Evolutionary conservation across 1,284 basidiomycete species (phyloP), one percentile per base, ranked within the genome.

Genomic region (Tylopilus sp.): DNA sequence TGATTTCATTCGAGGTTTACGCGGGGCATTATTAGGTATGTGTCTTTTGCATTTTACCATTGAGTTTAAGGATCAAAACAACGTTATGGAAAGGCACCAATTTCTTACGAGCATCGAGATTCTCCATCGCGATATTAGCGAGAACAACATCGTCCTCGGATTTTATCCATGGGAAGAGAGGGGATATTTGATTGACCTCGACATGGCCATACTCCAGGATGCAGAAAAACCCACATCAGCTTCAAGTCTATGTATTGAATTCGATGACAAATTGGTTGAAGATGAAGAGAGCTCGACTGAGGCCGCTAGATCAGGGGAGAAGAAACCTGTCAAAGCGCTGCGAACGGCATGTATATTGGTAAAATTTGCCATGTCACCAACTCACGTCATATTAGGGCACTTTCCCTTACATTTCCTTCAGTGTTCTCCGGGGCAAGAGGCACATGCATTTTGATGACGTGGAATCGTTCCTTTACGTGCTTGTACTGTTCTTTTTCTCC

Each of bases 61-160:
- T 4, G 5, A 20, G 8, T 31, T 28, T 4, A 4, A 20, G 8
- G 26, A 17, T 10, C 50, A 26, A 52, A 7, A 17, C 8, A 1
- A n/a, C 13, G 0, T 2, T 2, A 29, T 28, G 22, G 3, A 43
- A 63, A 61, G 61, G 0, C 63, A 64, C 17, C 22, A 53, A 19
- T 64, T 26, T 35, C 48, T 66, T 0, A 58, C 46, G 6, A 41
- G 1, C 0, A 51, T 59, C 0, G 56, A 52, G 0, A 50, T 64
- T 25, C 9, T 66, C 5, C 57, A 62, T 15, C 50, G 61, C 0
- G 59, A 64, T 2, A 36, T 62, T n/a, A 64, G 56, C 25, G 53
- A 66, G 41, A 59, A 65, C 48, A 65, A 64, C 7, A 53, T 66
- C 2, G 55, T 57, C 6, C 61, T 62, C 0, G 52, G 44, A 0